phyloP scores from a whole-genome alignment of 2,329 filamentous ascomycete species.

The Talaromyces sp. region DNA sequence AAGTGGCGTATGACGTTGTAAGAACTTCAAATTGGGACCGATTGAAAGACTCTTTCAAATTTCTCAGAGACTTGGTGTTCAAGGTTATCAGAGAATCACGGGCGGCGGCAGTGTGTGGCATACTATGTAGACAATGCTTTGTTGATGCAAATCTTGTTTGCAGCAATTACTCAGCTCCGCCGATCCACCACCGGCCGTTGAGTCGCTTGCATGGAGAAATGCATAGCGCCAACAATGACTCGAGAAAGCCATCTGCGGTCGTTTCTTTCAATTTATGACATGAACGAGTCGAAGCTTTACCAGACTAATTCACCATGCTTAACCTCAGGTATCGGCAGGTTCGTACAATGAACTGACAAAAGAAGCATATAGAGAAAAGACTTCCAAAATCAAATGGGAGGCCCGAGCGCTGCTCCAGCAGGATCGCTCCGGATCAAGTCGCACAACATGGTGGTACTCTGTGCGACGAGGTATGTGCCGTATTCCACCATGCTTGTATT shows the following conservation, averaged over 20 bases:
- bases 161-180: background rate
- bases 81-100: too few relatives aligned
- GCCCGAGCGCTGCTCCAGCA: conserved; percentile 20
- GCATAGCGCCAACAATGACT: background rate
- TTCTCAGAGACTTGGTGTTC: too few relatives aligned
- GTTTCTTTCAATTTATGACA: background rate
- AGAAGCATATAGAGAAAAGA: background rate
- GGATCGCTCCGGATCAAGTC: conserved; percentile 18
- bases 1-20: background rate
- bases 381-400: conserved; percentile 20
- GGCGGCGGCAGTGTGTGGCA: too few relatives aligned
- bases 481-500: conserved; percentile 22
- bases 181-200: background rate
- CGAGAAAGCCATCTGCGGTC: background rate
- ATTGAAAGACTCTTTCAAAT: too few relatives aligned
- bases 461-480: conserved; percentile 20
- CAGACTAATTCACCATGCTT: background rate
- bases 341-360: background rate
- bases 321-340: background rate
- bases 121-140: background rate
- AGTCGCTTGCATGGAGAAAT: background rate
- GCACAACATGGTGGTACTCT: conserved; percentile 20
- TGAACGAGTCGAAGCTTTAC: background rate
- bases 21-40: background rate
- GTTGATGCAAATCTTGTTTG: background rate